Conservation (phyloP, 2,329 filamentous ascomycete species). For the Stagonosporopsis cucurbitacearum region DNA sequence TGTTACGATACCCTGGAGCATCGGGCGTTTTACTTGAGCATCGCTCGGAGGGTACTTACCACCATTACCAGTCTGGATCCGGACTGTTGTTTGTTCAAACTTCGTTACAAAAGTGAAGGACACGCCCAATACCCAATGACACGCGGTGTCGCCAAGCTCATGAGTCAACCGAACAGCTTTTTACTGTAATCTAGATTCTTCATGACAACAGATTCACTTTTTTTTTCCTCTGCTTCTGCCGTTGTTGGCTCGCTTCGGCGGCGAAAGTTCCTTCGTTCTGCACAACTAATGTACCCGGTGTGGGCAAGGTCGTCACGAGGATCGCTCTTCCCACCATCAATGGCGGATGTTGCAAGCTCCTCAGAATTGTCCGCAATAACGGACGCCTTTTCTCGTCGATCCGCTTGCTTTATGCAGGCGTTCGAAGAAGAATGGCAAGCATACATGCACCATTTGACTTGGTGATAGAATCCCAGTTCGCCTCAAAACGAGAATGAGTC, state of each 20-base stretch:
- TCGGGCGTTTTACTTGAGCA: conserved; percentile 17
- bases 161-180: conserved; percentile 5
- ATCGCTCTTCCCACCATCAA: conserved; percentile 3
- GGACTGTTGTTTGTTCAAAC: conserved; percentile 20
- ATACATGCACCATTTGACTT: neutral
- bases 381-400: conserved; percentile 49
- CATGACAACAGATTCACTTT: conserved; percentile 27
- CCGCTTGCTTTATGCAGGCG: conserved; percentile 34
- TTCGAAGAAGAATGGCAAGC: conserved; percentile 41
- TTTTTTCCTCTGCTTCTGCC: conserved; percentile 19
- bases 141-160: neutral
- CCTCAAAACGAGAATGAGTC: too few species aligned
- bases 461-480: neutral
- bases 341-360: conserved; percentile 4
- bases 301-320: conserved; percentile 28
- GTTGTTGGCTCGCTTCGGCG: conserved; percentile 4
- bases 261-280: neutral
- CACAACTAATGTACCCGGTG: conserved; percentile 33
- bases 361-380: conserved; percentile 24
- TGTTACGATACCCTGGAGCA: conserved; percentile 14
- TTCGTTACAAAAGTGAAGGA: conserved; percentile 20
- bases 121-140: conserved; percentile 3
- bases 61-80: conserved; percentile 2
- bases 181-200: conserved; percentile 30
- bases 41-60: conserved; percentile 18